Percentiles rank a stretch among this genome's conserved stretches.
Evolutionary conservation across 1,139 yeast species (phyloP).

Genomic region (Tardiomyces depauwii): DNA sequence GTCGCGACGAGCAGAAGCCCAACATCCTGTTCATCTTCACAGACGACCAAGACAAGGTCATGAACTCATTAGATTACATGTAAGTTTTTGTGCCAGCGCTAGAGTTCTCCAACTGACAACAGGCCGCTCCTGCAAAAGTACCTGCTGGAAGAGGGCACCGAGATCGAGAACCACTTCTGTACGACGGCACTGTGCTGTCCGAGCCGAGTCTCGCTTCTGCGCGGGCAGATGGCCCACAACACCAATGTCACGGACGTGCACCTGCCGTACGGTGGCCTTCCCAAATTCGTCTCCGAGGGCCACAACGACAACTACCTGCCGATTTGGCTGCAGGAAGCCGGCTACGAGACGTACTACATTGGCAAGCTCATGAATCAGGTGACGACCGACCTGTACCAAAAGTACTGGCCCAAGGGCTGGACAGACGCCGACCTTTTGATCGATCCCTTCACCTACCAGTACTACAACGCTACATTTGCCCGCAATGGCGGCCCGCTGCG

Average conservation of each 20-base stretch:
- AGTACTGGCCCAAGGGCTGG: constrained; percentile 2
- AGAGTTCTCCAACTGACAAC: background rate
- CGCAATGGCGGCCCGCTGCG: constrained; percentile 4
- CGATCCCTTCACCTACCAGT: constrained; percentile 5
- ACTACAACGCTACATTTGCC: constrained; percentile 3
- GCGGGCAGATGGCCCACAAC: constrained; percentile 5
- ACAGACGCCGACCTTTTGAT: constrained; percentile 4
- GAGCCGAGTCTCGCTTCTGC: constrained; percentile 3
- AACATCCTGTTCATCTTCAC: constrained; percentile 5
- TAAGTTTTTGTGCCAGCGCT: background rate
- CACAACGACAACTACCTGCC: constrained; percentile 5
- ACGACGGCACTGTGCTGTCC: constrained; percentile 6
- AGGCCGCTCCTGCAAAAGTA: constrained; percentile 2
- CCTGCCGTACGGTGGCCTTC: constrained; percentile 6
- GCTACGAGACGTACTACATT: constrained; percentile 5
- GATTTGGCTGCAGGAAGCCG: constrained; percentile 6
- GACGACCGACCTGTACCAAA: constrained; percentile 3
- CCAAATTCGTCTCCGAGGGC: constrained; percentile 4
- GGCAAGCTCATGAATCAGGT: constrained; percentile 5
- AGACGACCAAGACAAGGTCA: constrained; percentile 5
- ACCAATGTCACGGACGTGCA: constrained; percentile 6
- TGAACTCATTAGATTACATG: constrained; percentile 4
- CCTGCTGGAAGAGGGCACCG: constrained; percentile 2
- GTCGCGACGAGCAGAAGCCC: background rate
- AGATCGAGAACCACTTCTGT: constrained; percentile 2